Conservation (phyloP, 2,329 filamentous ascomycete genomes). For the Pestalotiopsis sp. region DNA sequence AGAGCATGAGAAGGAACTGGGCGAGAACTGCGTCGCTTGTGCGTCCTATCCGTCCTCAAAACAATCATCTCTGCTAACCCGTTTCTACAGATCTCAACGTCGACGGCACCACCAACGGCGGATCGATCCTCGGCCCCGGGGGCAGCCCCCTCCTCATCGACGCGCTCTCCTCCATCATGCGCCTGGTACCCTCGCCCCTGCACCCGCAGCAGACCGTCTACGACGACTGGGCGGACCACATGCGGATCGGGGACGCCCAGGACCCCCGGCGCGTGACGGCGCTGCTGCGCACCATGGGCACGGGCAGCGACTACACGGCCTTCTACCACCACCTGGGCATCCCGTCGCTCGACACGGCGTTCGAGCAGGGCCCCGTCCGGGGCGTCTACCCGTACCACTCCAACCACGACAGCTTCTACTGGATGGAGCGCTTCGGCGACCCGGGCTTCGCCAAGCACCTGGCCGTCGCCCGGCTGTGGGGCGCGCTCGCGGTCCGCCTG, state of each 20-base stretch:
- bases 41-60: background rate
- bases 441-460: constrained; percentile 53
- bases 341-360: constrained; percentile 54
- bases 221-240: constrained; percentile 44
- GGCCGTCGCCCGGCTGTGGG: constrained; percentile 49
- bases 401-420: constrained; percentile 75
- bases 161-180: constrained; percentile 55
- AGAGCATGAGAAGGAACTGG: constrained; percentile 70
- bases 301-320: constrained; percentile 61
- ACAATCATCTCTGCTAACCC: constrained; percentile 9
- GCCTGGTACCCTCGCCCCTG: constrained; percentile 49
- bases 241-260: constrained; percentile 45
- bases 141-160: constrained; percentile 65
- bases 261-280: constrained; percentile 57
- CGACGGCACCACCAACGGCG: constrained; percentile 62
- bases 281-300: constrained; percentile 53
- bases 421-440: constrained; percentile 74
- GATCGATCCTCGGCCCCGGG: constrained; percentile 52
- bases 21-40: constrained; percentile 65
- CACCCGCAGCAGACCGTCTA: constrained; percentile 46
- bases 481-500: constrained; percentile 19
- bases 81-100: constrained; percentile 58
- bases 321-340: constrained; percentile 63
- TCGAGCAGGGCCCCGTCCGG: constrained; percentile 31
- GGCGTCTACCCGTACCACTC: constrained; percentile 69